A percentile compares a stretch with the other conserved stretches of the same genome.
These are phyloP conservation scores for Solanum boliviense DNA, from an alignment of 257 asterid genomes.

Conservation along the genomic window DNA sequence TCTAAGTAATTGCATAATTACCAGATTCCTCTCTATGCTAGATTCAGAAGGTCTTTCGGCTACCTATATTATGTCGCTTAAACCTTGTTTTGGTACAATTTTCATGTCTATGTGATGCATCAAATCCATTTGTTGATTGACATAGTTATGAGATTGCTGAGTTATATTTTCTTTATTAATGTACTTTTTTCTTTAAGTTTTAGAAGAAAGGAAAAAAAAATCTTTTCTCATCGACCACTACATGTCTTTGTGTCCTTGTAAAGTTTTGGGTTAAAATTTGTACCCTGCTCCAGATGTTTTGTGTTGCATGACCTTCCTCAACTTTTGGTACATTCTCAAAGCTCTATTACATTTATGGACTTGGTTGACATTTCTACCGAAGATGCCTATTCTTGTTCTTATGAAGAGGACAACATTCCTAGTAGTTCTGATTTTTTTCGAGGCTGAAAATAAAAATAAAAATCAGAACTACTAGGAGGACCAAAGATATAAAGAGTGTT, in stretches of 20 bases:
- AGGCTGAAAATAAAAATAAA: too few relatives aligned
- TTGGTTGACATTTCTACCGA: neutral
- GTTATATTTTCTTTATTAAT: neutral
- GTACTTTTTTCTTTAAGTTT: too few relatives aligned
- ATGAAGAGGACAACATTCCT: neutral
- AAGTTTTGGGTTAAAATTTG: neutral
- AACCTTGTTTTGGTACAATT: neutral
- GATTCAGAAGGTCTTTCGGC: neutral
- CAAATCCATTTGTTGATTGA: neutral
- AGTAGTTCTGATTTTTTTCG: neutral
- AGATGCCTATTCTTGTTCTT: neutral
- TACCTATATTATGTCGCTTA: neutral
- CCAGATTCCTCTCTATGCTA: neutral
- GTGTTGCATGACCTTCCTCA: neutral
- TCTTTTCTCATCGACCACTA: neutral
- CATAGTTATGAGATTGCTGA: neutral
- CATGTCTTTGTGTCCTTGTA: neutral
- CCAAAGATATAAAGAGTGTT: neutral
- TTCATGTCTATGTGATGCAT: neutral
- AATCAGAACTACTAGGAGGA: neutral
- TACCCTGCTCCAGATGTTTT: neutral
- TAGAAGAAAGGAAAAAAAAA: too few relatives aligned
- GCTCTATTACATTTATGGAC: neutral
- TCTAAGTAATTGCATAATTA: neutral
- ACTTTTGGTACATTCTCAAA: neutral